phyloP scores from a whole-genome alignment of 345 rosid genomes.

The Gossypium thurberi region DNA sequence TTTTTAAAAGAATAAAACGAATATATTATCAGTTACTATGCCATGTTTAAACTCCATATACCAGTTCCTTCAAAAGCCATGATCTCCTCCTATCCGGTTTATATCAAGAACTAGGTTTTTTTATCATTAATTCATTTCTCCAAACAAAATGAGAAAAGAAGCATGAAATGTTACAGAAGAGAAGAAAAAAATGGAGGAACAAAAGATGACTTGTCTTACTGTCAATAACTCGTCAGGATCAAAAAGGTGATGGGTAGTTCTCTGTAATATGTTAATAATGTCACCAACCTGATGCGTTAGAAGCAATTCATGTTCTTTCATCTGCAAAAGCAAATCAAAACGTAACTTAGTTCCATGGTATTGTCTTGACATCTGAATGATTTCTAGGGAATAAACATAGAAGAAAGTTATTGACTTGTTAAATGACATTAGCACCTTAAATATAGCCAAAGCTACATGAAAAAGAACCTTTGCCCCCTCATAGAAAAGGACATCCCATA shows the following conservation, averaged over 20 bases:
- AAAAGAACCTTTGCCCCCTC: constrained; percentile 98
- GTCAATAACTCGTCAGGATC: constrained; percentile 95
- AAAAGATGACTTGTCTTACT: constrained; percentile 36
- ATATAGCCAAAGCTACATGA: constrained; percentile 94
- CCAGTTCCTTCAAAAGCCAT: background rate
- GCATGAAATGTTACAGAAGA: background rate
- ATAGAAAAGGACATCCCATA: constrained; percentile 97
- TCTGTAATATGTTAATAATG: constrained; percentile 74
- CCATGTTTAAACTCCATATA: background rate
- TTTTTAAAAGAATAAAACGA: too few relatives aligned
- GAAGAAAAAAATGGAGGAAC: background rate
- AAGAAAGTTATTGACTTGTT: background rate
- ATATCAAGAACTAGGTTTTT: background rate
- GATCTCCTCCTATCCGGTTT: background rate
- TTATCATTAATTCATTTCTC: background rate
- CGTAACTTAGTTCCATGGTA: background rate
- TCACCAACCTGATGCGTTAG: constrained; percentile 91
- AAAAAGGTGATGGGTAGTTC: constrained; percentile 83
- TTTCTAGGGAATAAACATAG: background rate
- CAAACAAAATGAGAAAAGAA: background rate
- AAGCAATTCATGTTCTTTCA: constrained; percentile 90
- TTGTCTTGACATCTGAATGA: background rate
- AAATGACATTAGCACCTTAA: constrained; percentile 53
- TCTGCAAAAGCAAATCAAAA: constrained; percentile 39
- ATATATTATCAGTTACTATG: background rate